Evolutionary conservation across 2,329 filamentous ascomycete genomes (phyloP), one percentile per base, ranked within the genome.

Genomic region (Colletotrichum costaricense): DNA sequence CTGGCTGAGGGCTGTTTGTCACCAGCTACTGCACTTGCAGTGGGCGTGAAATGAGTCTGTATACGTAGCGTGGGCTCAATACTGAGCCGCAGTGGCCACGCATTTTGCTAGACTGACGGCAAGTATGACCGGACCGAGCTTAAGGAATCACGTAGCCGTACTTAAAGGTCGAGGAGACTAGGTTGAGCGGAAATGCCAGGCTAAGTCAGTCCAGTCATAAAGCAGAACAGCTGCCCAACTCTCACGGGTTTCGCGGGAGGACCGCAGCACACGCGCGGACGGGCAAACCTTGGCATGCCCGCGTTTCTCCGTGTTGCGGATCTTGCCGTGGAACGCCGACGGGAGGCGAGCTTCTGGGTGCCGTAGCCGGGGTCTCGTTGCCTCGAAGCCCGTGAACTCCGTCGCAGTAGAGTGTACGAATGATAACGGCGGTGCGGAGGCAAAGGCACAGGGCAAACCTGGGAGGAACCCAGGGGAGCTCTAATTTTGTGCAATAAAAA

Each of bases 141-240:
- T 11, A n/a, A 59, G 64, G 38, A 49, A n/a, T 49, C 42, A n/a
- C 16, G 8, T 4, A 49, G 42, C 42, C 42, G 42, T 49, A n/a
- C 7, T n/a, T 11, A 9, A 19, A n/a, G 42, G 42, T 19, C 42
- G 65, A 22, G 22, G 35, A 35, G 55, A 26, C 35, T 52, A 63
- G 67, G 55, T 24, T 42, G 52, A 66, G 56, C 56, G 64, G 57
- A 22, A 46, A 58, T 33, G 56, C 22, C 38, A 57, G 58, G 19
- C 55, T 59, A 68, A 54, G 59, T 59, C 11, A 42, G 38, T 58
- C 57, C 38, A 35, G 58, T 38, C 58, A 63, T 58, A 12, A 72
- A 63, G 65, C 65, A 69, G 65, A 59, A 63, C 57, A 62, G 49
- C 69, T 69, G 69, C 65, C 69, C 69, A 63, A 52, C 22, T 54